Base-by-base conservation (phyloP, 2,329 filamentous ascomycete genomes). In the Pseudodiploospora longispora region DNA sequence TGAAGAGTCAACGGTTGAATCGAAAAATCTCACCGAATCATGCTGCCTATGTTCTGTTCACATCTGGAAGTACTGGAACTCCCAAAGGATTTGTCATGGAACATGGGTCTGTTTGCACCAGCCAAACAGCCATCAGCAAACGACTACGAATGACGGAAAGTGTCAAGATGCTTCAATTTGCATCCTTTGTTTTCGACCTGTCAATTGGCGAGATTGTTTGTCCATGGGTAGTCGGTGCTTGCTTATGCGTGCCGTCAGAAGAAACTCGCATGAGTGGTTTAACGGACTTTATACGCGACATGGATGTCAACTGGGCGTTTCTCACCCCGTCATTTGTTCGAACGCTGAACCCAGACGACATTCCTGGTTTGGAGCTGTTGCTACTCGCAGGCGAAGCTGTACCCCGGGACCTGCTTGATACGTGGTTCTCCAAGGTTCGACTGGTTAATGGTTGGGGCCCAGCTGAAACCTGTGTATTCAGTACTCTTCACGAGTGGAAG, bases 381-480 rank as follows among this genome's bases (percentile, higher is more conserved):
- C 35, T 51, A 1, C 29, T 53, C 8, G 49, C 36, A 3, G 52
- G 52, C 4, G 52, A 54, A 12, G 36, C 47, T 31, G 34, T 51
- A 9, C 36, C 44, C 1, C 30, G 30, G n/a, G 44, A 47, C n/a
- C 36, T 52, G 4, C 33, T 52, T 10, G 47, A 50, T 5, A 28
- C 28, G n/a, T 54, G 50, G 50, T 39, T 42, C n/a, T 41, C 40
- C 6, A 35, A 43, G 19, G 36, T 45, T 28, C 38, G 42, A 2
- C 28, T 55, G 10, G 35, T 54, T 28, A 54, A 55, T 9, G 47
- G 40, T 10, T 54, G 52, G 34, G 53, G 53, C 1, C 53, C 53
- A 4, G 47, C 53, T 1, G 52, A 51, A 19, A 47, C 44, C 5
- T 49, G 44, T 9, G 40, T 44, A 10, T 47, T 41, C 36, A 42